These are phyloP conservation scores for Westerdykella aurantiaca DNA, from an alignment of 2,329 filamentous ascomycete genomes.

Conservation along the genomic window DNA sequence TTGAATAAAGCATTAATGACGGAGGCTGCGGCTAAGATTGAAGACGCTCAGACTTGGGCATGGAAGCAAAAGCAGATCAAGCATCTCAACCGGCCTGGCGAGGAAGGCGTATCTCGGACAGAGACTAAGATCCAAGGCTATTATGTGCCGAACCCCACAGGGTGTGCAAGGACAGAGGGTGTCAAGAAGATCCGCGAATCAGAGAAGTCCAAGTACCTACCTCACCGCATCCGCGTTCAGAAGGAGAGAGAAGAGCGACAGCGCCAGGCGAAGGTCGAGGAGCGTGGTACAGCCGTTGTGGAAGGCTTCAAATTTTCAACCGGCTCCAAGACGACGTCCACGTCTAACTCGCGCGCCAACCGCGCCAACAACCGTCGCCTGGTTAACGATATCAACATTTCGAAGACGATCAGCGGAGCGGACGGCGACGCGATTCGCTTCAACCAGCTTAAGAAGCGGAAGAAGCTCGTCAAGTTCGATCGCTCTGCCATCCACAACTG, in stretches of 20 bases:
- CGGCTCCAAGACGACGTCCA: conserved; percentile 73
- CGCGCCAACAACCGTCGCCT: conserved; percentile 93
- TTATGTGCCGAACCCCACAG: conserved; percentile 81
- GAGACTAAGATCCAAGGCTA: conserved; percentile 57
- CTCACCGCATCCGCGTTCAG: conserved; percentile 94
- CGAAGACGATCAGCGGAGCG: conserved; percentile 64
- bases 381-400: conserved; percentile 89
- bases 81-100: conserved; percentile 56
- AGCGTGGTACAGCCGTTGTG: conserved; percentile 24
- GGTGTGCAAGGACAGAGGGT: conserved; percentile 85
- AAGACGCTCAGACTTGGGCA: conserved; percentile 58
- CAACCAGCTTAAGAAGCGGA: conserved; percentile 98
- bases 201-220: conserved; percentile 96
- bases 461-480: conserved; percentile 98
- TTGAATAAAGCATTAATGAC: conserved; percentile 49
- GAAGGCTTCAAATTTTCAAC: conserved; percentile 52
- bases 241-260: conserved; percentile 89
- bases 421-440: conserved; percentile 93
- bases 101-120: conserved; percentile 48
- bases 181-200: conserved; percentile 93
- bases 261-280: conserved; percentile 63
- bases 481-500: conserved; percentile 98
- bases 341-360: conserved; percentile 86
- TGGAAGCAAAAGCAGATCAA: conserved; percentile 70
- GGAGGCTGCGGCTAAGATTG: conserved; percentile 45